Evolutionary conservation across 768 basidiomycete species (phyloP).

Genomic region (Trametes coccinea): DNA sequence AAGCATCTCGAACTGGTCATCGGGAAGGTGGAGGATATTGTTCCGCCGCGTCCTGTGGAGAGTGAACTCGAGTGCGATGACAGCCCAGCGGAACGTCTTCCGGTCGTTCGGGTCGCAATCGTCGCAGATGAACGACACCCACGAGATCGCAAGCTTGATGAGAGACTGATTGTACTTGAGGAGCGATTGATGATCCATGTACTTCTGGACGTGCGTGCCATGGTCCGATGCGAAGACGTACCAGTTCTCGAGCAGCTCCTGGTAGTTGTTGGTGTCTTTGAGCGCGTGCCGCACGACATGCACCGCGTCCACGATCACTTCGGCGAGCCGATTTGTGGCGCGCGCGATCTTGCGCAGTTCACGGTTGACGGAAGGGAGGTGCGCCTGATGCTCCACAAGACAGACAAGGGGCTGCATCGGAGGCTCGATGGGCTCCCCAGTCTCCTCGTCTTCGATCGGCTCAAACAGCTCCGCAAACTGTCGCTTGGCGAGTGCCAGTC

Average conservation of each 20-base stretch:
- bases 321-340: constrained; percentile 85
- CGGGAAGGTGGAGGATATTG: constrained; percentile 85
- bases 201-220: constrained; percentile 84
- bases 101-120: constrained; percentile 96
- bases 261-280: constrained; percentile 58
- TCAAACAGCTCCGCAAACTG: constrained; percentile 68
- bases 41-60: constrained; percentile 84
- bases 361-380: constrained; percentile 84
- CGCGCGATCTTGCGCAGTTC: constrained; percentile 90
- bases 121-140: constrained; percentile 98
- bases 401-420: constrained; percentile 46
- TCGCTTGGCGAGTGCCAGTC: constrained; percentile 75
- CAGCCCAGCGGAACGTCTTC: constrained; percentile 97
- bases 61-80: constrained; percentile 92
- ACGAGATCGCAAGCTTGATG: constrained; percentile 90
- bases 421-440: constrained; percentile 51
- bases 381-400: constrained; percentile 82
- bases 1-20: constrained; percentile 87
- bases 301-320: constrained; percentile 91
- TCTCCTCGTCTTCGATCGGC: constrained; percentile 53
- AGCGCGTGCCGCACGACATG: constrained; percentile 78
- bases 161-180: constrained; percentile 81
- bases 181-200: constrained; percentile 74
- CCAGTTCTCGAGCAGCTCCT: constrained; percentile 92
- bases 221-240: constrained; percentile 96